Percentiles rank a stretch among this genome's conserved stretches.
Conservation (phyloP, 2,329 filamentous ascomycete species). For the Fusarium ramigenum region DNA sequence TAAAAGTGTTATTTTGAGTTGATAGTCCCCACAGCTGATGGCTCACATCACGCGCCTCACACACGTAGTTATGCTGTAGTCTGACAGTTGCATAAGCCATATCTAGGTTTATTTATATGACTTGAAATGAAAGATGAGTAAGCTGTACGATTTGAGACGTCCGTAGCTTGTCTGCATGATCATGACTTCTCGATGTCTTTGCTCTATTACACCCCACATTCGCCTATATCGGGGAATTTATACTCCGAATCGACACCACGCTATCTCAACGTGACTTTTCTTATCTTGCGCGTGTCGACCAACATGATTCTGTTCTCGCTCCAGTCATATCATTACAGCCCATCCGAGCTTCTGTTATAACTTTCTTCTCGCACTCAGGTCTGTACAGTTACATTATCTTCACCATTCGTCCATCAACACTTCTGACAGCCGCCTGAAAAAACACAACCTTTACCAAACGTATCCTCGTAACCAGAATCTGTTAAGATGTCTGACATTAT, state of each 20-base stretch:
- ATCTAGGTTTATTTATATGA: not conserved
- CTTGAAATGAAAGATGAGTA: not conserved
- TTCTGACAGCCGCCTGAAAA: rapidly evolving
- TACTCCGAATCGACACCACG: not conserved
- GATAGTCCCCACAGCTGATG: too few species aligned
- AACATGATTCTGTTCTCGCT: not conserved
- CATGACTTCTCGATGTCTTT: not conserved
- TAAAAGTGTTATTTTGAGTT: too few species aligned
- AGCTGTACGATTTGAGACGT: rapidly evolving
- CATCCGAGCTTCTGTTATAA: rapidly evolving
- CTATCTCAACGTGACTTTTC: not conserved
- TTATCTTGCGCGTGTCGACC: not conserved
- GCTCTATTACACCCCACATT: not conserved
- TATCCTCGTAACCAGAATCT: rapidly evolving
- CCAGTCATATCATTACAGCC: rapidly evolving
- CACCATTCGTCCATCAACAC: not conserved
- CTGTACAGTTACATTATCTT: rapidly evolving
- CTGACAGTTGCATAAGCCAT: not conserved
- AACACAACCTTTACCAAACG: not conserved
- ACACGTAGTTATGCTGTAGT: too few species aligned
- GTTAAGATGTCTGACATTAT: not conserved
- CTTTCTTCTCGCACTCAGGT: not conserved
- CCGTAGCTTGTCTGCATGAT: not conserved
- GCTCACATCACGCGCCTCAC: too few species aligned
- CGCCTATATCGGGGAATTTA: not conserved